A percentile compares a stretch with the other conserved stretches of the same genome.
Evolutionary conservation across 768 basidiomycete genomes (phyloP).

Genomic region (Hygrocybe coccinea): DNA sequence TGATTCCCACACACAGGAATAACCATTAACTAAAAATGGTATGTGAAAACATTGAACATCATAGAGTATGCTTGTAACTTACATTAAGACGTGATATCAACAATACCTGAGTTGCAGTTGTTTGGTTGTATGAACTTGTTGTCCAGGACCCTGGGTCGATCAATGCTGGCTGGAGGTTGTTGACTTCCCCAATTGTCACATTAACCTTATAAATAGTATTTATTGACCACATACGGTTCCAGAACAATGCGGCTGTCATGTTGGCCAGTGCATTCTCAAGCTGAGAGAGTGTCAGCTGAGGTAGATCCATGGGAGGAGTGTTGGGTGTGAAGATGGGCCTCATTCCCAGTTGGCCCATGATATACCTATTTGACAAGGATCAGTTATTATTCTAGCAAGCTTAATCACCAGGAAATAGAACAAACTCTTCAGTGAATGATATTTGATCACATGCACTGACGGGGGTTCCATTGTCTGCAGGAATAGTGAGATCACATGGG

Average conservation of each 20-base stretch:
- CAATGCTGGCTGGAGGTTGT: not conserved
- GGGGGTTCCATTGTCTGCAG: no score
- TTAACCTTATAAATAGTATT: not conserved
- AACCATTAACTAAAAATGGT: no score
- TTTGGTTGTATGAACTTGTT: no score
- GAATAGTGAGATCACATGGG: no score
- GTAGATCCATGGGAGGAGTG: not conserved
- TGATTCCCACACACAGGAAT: not conserved
- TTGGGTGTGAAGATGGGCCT: not conserved
- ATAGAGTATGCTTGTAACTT: no score
- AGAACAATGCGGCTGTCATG: slow-evolving; percentile 6
- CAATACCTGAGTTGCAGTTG: no score
- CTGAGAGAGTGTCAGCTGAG: slow-evolving; percentile 3
- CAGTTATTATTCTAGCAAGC: not conserved
- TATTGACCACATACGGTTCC: slow-evolving; percentile 7
- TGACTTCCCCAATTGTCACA: not conserved
- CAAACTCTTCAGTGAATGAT: no score
- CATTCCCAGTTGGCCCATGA: not conserved
- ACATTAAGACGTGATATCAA: no score
- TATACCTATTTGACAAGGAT: not conserved
- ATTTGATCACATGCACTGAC: no score
- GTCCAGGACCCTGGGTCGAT: no score
- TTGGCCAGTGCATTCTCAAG: slow-evolving; percentile 12
- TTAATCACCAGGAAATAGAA: no score
- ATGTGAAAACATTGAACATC: no score